Evolutionary conservation across 352 stramenopile genomes (phyloP).

Genomic region (Globisporangium okanoganense): DNA sequence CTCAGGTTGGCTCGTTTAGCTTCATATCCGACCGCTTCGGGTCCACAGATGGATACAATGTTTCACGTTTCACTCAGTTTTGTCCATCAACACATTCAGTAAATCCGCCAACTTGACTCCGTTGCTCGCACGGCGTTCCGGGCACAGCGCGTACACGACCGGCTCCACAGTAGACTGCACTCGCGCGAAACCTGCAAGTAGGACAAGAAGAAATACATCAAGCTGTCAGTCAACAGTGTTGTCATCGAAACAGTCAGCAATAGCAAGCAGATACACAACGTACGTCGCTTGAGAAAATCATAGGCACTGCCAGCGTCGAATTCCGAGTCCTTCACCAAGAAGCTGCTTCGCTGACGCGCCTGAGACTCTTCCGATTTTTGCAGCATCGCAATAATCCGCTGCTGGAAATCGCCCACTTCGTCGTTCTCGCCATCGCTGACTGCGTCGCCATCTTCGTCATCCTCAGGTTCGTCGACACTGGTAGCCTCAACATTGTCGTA

Average conservation of each 20-base stretch:
- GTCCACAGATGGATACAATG: background rate
- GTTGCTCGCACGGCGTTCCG: slow-evolving; percentile 1
- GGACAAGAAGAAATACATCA: background rate
- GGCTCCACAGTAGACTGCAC: slow-evolving; percentile 16
- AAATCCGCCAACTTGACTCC: slow-evolving; percentile 3
- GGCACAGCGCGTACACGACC: slow-evolving; percentile 23
- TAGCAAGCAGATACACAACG: slow-evolving; percentile 20
- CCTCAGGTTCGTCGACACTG: background rate
- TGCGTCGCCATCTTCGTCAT: background rate
- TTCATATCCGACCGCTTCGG: slow-evolving; percentile 1
- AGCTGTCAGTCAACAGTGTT: background rate
- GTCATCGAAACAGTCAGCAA: background rate
- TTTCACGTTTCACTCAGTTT: background rate
- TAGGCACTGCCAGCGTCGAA: slow-evolving; percentile 56
- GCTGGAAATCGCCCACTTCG: slow-evolving; percentile 39
- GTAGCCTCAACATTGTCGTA: slow-evolving; percentile 2
- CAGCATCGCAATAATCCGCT: slow-evolving; percentile 50
- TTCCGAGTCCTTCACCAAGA: slow-evolving; percentile 36
- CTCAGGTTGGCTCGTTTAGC: background rate
- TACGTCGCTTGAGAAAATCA: slow-evolving; percentile 73
- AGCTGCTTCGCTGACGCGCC: slow-evolving; percentile 41
- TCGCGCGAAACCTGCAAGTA: slow-evolving; percentile 22
- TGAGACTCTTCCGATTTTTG: slow-evolving; percentile 44
- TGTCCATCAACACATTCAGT: slow-evolving; percentile 2
- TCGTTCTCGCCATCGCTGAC: slow-evolving; percentile 4